These are phyloP conservation scores for Talaromyces sp. DNA, from an alignment of 2,329 filamentous ascomycete species.

Conservation along the genomic window DNA sequence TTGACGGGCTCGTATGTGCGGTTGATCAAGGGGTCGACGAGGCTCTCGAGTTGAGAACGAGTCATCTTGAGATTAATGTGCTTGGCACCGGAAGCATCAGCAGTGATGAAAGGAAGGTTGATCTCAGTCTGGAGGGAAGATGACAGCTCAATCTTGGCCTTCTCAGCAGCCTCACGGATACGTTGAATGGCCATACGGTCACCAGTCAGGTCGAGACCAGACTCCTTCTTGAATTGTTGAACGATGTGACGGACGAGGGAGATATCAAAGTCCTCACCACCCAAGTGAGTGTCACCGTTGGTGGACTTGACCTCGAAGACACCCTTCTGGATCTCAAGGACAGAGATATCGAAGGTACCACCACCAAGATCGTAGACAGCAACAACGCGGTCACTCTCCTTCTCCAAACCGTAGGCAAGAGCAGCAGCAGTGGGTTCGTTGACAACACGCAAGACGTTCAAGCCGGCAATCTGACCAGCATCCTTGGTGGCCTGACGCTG, in stretches of 20 bases:
- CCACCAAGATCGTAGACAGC: conserved; percentile 97
- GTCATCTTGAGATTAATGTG: conserved; percentile 97
- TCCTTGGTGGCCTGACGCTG: conserved; percentile 98
- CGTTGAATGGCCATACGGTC: conserved; percentile 99
- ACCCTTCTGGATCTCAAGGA: conserved; percentile 94
- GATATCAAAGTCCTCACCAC: conserved; percentile 98
- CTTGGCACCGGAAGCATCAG: conserved; percentile 90
- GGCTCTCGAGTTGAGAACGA: conserved; percentile 84
- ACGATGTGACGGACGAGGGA: conserved; percentile 89
- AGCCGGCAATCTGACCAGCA: conserved; percentile 89
- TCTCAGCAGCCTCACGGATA: conserved; percentile 97
- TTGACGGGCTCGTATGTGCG: conserved; percentile 87
- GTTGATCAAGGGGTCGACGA: conserved; percentile 83
- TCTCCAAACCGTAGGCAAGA: conserved; percentile 92
- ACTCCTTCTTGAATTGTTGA: conserved; percentile 93
- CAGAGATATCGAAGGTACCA: conserved; percentile 98
- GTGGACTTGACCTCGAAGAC: conserved; percentile 99
- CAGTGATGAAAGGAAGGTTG: conserved; percentile 98
- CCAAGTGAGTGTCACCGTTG: conserved; percentile 96
- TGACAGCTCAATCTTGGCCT: conserved; percentile 98
- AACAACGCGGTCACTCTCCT: conserved; percentile 82
- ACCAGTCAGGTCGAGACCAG: conserved; percentile 77
- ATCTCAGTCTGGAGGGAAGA: conserved; percentile 94
- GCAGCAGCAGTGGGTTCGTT: conserved; percentile 97
- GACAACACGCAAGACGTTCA: conserved; percentile 95